Evolutionary conservation across 192 early-diverging fungal species (phyloP).

Genomic region (Chytriomyces confervae): DNA sequence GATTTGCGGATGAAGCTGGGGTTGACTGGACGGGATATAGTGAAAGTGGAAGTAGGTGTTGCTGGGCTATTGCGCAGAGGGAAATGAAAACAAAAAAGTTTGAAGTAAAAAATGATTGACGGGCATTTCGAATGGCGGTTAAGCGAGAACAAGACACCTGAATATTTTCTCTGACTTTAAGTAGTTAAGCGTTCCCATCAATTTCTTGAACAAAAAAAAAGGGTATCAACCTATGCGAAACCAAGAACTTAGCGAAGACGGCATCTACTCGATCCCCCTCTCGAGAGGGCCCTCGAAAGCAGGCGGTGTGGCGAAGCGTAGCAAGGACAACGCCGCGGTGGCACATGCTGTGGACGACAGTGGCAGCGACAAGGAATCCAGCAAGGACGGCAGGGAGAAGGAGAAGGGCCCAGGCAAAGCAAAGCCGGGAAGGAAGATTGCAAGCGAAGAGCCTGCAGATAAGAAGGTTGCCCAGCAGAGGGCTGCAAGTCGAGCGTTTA

Average conservation of each 20-base stretch:
- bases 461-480: constrained; percentile 58
- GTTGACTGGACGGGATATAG: background rate
- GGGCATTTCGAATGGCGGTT: no score
- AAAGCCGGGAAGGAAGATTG: constrained; percentile 46
- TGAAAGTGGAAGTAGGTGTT: background rate
- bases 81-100: no score
- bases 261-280: no score
- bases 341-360: background rate
- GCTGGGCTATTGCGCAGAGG: background rate
- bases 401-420: background rate
- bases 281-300: background rate
- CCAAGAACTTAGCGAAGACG: no score
- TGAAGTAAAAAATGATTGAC: no score
- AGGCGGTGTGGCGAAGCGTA: background rate
- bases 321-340: background rate
- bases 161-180: no score
- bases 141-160: no score
- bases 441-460: constrained; percentile 47
- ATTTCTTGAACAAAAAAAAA: no score
- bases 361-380: background rate
- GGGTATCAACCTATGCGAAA: no score
- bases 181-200: no score
- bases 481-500: constrained; percentile 53
- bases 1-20: background rate
- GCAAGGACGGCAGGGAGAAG: background rate